phyloP scores from a whole-genome alignment of 306 rosid species.

The Malus sylvestris region DNA sequence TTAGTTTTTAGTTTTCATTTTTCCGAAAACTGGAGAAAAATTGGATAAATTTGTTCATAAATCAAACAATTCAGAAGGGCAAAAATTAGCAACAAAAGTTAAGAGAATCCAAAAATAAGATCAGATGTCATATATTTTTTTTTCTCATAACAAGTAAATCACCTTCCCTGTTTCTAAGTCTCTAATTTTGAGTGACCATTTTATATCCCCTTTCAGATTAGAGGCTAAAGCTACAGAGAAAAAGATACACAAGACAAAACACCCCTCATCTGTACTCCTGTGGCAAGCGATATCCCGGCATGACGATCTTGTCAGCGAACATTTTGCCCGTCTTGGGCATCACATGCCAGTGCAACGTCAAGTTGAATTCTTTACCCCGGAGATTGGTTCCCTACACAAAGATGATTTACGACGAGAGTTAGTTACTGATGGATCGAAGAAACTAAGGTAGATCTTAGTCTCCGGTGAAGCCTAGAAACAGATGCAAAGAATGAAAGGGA shows the following conservation, averaged over 20 bases:
- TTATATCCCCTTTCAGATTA: conserved; percentile 1
- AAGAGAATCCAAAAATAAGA: neutral
- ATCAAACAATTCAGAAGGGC: too few relatives aligned
- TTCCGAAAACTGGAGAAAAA: too few relatives aligned
- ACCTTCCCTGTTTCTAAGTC: conserved; percentile 23
- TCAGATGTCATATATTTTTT: neutral
- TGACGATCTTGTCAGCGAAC: conserved; percentile 64
- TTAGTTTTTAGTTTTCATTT: too few relatives aligned
- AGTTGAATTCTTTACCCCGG: conserved; percentile 76
- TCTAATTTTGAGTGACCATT: conserved; percentile 12
- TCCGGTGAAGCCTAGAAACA: conserved; percentile 1
- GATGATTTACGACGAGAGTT: neutral
- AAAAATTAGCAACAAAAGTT: too few relatives aligned
- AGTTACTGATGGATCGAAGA: neutral
- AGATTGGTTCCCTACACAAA: conserved; percentile 72
- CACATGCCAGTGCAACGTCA: conserved; percentile 96
- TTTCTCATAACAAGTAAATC: neutral
- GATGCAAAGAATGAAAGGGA: neutral
- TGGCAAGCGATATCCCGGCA: conserved; percentile 76
- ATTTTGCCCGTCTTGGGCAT: conserved; percentile 99
- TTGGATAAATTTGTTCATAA: too few relatives aligned
- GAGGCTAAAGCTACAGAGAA: conserved; percentile 36
- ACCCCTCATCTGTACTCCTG: conserved; percentile 58
- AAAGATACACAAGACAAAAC: conserved; percentile 18
- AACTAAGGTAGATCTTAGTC: neutral